Conservation (phyloP, 2,329 filamentous ascomycete species). For the Penicillium sp. region DNA sequence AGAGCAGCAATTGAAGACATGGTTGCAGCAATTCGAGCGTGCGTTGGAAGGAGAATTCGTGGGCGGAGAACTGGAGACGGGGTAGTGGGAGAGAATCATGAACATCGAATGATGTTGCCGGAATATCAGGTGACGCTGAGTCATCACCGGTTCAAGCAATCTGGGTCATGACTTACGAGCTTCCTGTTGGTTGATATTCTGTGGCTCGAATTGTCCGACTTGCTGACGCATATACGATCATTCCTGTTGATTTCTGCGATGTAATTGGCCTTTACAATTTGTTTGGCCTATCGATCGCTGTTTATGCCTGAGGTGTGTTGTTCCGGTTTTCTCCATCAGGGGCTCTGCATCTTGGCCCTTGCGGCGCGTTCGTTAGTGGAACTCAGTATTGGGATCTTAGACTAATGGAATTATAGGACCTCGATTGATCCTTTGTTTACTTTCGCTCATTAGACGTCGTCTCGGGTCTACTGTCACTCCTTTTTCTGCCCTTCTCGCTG, state of each 20-base stretch:
- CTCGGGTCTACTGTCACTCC: conserved; percentile 10
- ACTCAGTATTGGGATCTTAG: background rate
- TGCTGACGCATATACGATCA: conserved; percentile 6
- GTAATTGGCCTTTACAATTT: conserved; percentile 13
- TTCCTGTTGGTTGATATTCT: conserved; percentile 8
- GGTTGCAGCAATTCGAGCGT: conserved; percentile 21
- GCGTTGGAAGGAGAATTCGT: conserved; percentile 15
- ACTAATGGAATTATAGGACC: conserved; percentile 10
- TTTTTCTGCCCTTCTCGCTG: conserved; percentile 3
- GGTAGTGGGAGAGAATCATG: conserved; percentile 32
- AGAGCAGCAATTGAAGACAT: conserved; percentile 45
- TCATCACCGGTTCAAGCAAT: conserved; percentile 11
- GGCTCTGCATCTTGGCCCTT: conserved; percentile 14
- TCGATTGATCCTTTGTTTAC: conserved; percentile 5
- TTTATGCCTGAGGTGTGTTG: conserved; percentile 12
- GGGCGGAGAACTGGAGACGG: conserved; percentile 18
- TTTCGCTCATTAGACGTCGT: conserved; percentile 8
- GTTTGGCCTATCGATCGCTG: conserved; percentile 4
- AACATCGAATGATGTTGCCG: conserved; percentile 36
- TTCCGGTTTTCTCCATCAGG: conserved; percentile 16
- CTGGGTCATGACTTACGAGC: conserved; percentile 6
- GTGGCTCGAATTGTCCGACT: background rate
- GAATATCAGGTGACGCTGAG: conserved; percentile 29
- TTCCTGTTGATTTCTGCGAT: conserved; percentile 12
- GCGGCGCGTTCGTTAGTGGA: conserved; percentile 11